Conservation (phyloP, 1,139 yeast genomes). For the Geotrichum europaeum region DNA sequence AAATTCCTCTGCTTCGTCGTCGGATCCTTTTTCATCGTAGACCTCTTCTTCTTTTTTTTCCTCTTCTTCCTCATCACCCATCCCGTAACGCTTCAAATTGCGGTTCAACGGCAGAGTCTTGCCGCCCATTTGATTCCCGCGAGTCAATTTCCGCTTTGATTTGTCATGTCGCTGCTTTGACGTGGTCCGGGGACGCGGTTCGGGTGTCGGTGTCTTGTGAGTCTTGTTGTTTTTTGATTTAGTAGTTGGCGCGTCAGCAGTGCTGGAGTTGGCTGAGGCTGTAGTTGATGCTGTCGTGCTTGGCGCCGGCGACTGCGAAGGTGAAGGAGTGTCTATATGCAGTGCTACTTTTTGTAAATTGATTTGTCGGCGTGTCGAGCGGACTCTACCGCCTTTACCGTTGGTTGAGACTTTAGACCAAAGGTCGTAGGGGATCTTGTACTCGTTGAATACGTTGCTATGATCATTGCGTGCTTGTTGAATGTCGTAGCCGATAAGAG, state of each 20-base stretch:
- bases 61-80: neutral
- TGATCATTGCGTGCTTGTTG: conserved; percentile 42
- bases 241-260: neutral
- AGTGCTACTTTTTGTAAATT: conserved; percentile 23
- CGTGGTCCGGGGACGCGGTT: conserved; percentile 1
- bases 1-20: neutral
- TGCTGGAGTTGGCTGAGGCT: neutral
- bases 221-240: neutral
- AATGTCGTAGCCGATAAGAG: conserved; percentile 59
- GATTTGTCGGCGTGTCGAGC: conserved; percentile 32
- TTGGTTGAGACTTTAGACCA: conserved; percentile 35
- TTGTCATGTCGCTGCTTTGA: neutral
- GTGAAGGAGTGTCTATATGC: conserved; percentile 14
- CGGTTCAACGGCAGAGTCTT: neutral
- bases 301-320: conserved; percentile 12
- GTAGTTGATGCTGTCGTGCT: neutral
- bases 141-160: neutral
- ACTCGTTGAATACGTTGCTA: conserved; percentile 36
- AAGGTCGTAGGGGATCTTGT: conserved; percentile 32
- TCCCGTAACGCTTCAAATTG: neutral
- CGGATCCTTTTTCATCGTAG: neutral
- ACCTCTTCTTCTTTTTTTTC: neutral
- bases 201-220: conserved; percentile 9
- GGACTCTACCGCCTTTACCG: conserved; percentile 24
- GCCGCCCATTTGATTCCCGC: neutral